These are phyloP conservation scores for Oryza glumipatula DNA, from an alignment of 176 grass and related monocot species.

Conservation along the genomic window DNA sequence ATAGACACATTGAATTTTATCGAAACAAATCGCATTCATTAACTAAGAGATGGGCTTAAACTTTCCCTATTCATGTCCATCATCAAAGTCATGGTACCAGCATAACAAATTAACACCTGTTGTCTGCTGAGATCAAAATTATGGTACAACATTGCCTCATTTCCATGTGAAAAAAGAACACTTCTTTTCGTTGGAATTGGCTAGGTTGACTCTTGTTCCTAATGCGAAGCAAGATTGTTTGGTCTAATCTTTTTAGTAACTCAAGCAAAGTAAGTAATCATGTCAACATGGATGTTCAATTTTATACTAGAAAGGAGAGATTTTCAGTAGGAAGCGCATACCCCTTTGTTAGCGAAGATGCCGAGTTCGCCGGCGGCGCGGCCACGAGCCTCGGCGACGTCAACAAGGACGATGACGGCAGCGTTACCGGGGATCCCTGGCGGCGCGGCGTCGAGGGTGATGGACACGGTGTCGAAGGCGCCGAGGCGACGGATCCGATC, in stretches of 20 bases:
- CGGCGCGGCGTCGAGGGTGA: slow-evolving; percentile 75
- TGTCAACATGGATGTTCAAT: slow-evolving; percentile 7
- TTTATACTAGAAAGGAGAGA: not conserved
- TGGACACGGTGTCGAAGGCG: slow-evolving; percentile 72
- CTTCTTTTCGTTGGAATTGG: not conserved
- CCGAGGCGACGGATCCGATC: slow-evolving; percentile 66
- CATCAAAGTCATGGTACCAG: slow-evolving; percentile 5
- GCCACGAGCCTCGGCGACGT: slow-evolving; percentile 63
- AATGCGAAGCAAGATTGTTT: not conserved
- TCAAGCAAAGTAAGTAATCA: not conserved
- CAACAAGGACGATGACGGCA: slow-evolving; percentile 59
- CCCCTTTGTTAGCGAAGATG: slow-evolving; percentile 56
- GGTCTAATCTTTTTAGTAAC: not conserved
- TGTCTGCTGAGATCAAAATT: slow-evolving; percentile 8
- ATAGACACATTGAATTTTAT: not conserved
- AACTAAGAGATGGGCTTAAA: not conserved
- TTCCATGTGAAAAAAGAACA: not conserved
- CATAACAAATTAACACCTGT: not conserved
- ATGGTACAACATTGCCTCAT: not conserved
- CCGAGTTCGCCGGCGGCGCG: slow-evolving; percentile 55
- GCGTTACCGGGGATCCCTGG: slow-evolving; percentile 40
- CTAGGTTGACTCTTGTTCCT: not conserved
- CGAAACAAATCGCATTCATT: not conserved
- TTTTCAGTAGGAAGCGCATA: slow-evolving; percentile 13
- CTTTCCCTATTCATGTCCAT: not conserved